Conservation (phyloP, 495 filamentous ascomycete species). For the Penicillium flavigenum region DNA sequence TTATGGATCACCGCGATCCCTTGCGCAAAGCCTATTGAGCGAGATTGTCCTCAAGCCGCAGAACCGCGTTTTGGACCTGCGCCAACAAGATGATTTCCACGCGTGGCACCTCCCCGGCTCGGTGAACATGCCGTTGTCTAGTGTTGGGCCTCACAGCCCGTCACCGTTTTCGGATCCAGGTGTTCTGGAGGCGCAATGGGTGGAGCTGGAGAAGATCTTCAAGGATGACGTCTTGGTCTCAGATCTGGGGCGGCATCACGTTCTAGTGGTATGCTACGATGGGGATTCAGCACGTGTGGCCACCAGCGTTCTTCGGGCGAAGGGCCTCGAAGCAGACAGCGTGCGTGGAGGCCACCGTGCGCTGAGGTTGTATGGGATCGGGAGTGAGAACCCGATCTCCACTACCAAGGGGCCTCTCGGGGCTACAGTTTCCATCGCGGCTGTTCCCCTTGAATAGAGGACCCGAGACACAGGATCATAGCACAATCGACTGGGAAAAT, state of each 20-base stretch:
- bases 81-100: constrained; percentile 40
- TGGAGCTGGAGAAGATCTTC: constrained; percentile 44
- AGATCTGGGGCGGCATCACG: constrained; percentile 31
- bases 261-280: constrained; percentile 53
- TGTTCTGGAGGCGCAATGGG: constrained; percentile 47
- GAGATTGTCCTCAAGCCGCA: constrained; percentile 29
- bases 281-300: constrained; percentile 54
- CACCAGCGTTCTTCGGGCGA: constrained; percentile 52
- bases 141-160: constrained; percentile 29
- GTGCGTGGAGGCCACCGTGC: constrained; percentile 46
- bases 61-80: constrained; percentile 43
- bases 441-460: constrained; percentile 24
- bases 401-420: constrained; percentile 14
- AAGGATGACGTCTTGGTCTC: constrained; percentile 24
- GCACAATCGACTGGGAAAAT: neutral
- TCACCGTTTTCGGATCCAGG: constrained; percentile 48
- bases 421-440: constrained; percentile 23
- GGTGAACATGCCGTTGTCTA: constrained; percentile 43
- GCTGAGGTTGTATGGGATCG: constrained; percentile 32
- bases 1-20: constrained; percentile 29
- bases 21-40: constrained; percentile 24
- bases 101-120: constrained; percentile 46
- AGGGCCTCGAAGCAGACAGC: constrained; percentile 50
- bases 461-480: neutral
- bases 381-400: constrained; percentile 16